Conservation (phyloP, 1,284 basidiomycete species). For the Taiwanofungus camphoratus region DNA sequence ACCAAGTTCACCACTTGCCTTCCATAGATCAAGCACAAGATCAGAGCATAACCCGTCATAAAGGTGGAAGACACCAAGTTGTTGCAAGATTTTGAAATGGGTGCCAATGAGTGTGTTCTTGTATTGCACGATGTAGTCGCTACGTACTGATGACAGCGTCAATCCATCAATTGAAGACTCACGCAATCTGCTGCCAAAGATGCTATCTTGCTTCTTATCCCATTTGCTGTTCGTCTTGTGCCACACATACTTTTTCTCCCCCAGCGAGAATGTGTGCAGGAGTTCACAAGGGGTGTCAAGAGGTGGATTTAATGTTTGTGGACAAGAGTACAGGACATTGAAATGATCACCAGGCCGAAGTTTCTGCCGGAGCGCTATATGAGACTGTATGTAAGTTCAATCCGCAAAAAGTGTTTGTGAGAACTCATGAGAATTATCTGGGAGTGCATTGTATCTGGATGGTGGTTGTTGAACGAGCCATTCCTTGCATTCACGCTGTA, state of each 20-base stretch:
- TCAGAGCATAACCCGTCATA: conserved; percentile 15
- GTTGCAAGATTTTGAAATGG: conserved; percentile 19
- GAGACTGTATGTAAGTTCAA: neutral
- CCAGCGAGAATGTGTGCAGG: conserved; percentile 32
- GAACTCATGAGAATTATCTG: conserved; percentile 15
- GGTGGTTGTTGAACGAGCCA: conserved; percentile 25
- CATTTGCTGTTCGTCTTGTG: conserved; percentile 16
- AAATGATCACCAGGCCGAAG: neutral
- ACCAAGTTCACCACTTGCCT: conserved; percentile 27
- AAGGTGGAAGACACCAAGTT: conserved; percentile 17
- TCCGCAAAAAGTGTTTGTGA: neutral
- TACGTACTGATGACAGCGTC: conserved; percentile 15
- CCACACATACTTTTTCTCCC: conserved; percentile 34
- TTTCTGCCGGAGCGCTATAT: neutral
- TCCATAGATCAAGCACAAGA: conserved; percentile 14
- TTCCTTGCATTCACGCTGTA: conserved; percentile 20
- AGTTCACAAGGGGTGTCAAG: conserved; percentile 31
- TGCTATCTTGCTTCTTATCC: conserved; percentile 7
- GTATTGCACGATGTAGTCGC: conserved; percentile 22
- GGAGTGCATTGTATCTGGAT: conserved; percentile 11
- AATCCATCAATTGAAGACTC: conserved; percentile 14
- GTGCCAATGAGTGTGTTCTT: conserved; percentile 18
- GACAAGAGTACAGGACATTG: neutral
- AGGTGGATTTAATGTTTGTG: conserved; percentile 23
- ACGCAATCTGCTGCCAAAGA: conserved; percentile 11